Evolutionary conservation across 2,329 filamentous ascomycete genomes (phyloP), one percentile per base, ranked within the genome.

Genomic region (Alternaria brassicicola): DNA sequence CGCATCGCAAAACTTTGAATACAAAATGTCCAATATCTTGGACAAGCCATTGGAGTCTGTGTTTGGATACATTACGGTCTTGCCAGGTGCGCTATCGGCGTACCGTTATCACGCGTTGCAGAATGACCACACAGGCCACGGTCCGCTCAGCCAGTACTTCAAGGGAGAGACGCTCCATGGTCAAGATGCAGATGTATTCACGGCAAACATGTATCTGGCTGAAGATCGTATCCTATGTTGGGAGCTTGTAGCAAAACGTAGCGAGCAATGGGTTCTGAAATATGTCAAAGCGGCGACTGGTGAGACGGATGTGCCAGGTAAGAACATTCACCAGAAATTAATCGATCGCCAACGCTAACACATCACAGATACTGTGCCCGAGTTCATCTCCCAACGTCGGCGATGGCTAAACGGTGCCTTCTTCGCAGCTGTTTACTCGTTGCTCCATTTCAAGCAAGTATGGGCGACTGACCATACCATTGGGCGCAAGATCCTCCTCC

Each of bases 21-120:
- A 99, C 83, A 99, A 99, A 79, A 97, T 99, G 92, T 97, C 93
- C 38, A 99, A 99, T 71, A 99, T 99, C 70, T 84, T 99, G 25
- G 95, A 99, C 76, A 99, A 99, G 78, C 95, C 95, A 0, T 82
- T 99, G 2, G 95, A 99, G 77, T 97, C 92, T 0, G 94, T 97
- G 0, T 99, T 99, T 76, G 95, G 95, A 2, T 99, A 98, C 75
- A 99, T 99, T 68, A 98, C 94, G 6, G 95, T 99, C 68, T 81
- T 99, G 64, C 96, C 95, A 0, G 96, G 95, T 78, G 95, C 95
- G 0, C 85, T 99, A 51, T 96, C 92, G 74, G 95, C 95, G 2
- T 99, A 99, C 76, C 87, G 96, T 39, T 99, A 96, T 78, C 92
- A 97, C 68, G 95, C 95, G 2, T 80, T 99, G 63, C 95, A 99